Conservation (phyloP, 345 rosid species). For the Gossypium longicalyx region DNA sequence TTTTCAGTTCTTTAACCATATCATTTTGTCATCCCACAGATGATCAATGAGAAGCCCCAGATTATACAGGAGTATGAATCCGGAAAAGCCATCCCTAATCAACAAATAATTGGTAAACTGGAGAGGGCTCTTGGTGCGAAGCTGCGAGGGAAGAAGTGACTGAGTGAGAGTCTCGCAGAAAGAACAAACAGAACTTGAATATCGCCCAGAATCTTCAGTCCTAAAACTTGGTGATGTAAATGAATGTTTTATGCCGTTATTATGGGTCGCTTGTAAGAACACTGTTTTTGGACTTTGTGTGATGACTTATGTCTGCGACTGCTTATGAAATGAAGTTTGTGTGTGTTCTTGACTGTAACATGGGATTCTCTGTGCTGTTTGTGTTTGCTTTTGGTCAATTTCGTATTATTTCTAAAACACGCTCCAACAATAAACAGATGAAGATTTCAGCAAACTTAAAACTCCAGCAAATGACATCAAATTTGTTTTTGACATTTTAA, state of each 20-base stretch:
- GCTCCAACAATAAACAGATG: background rate
- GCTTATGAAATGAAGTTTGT: background rate
- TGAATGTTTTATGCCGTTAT: conserved; percentile 28
- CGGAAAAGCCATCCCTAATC: conserved; percentile 96
- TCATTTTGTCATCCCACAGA: conserved; percentile 30
- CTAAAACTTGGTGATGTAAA: conserved; percentile 32
- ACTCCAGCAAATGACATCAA: background rate
- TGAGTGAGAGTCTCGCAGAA: background rate
- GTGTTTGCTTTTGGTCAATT: background rate
- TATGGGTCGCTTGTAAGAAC: conserved; percentile 20
- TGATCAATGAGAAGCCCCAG: conserved; percentile 95
- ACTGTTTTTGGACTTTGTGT: background rate
- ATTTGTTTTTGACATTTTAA: background rate
- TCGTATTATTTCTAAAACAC: background rate
- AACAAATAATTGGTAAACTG: conserved; percentile 75
- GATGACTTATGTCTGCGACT: background rate
- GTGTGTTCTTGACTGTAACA: background rate
- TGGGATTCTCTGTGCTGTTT: background rate
- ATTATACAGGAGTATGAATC: conserved; percentile 91
- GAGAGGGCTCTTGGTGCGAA: conserved; percentile 91
- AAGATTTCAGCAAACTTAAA: background rate
- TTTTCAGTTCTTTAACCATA: background rate
- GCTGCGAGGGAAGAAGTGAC: conserved; percentile 84
- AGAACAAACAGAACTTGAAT: background rate
- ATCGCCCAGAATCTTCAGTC: conserved; percentile 21